A percentile compares a stretch with the other conserved stretches of the same genome.
Conservation (phyloP, 1,284 basidiomycete genomes). For the Porogramme epimiltina region DNA sequence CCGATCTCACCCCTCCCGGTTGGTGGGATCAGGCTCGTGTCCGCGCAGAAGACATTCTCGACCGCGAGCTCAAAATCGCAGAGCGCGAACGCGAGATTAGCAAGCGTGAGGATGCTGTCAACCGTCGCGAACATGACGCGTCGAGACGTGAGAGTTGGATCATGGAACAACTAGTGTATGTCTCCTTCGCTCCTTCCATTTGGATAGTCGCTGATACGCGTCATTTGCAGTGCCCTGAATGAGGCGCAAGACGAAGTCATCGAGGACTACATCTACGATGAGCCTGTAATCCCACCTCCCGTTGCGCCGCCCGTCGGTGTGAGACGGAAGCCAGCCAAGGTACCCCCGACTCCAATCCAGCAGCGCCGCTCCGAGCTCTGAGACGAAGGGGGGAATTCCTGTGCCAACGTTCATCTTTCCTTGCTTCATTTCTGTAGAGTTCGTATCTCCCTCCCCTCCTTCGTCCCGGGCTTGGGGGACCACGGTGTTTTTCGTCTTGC, state of each 20-base stretch:
- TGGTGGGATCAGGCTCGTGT: constrained; percentile 66
- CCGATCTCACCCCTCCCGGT: constrained; percentile 70
- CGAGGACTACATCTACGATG: constrained; percentile 79
- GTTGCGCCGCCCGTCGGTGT: constrained; percentile 30
- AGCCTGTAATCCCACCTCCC: constrained; percentile 31
- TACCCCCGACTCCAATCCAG: constrained; percentile 73
- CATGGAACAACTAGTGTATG: constrained; percentile 86
- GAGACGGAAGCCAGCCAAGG: constrained; percentile 79
- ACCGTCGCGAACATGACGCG: constrained; percentile 81
- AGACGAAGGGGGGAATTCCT: constrained; percentile 78
- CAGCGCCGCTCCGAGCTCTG: constrained; percentile 86
- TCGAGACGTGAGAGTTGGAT: constrained; percentile 84
- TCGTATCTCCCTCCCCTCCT: constrained; percentile 68
- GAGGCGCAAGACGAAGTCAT: constrained; percentile 60
- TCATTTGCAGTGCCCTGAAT: constrained; percentile 63
- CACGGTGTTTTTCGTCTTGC: constrained; percentile 64
- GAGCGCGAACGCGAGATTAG: constrained; percentile 83
- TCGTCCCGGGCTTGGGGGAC: constrained; percentile 87
- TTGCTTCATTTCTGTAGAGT: constrained; percentile 54
- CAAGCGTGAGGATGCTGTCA: constrained; percentile 78
- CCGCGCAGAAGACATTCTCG: constrained; percentile 76
- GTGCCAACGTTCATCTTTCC: constrained; percentile 42
- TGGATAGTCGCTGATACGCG: constrained; percentile 1
- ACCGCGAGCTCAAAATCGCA: constrained; percentile 79
- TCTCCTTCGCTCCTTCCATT: constrained; percentile 19